A percentile compares a stretch with the other conserved stretches of the same genome.
Evolutionary conservation across 1,139 yeast species (phyloP).

Genomic region (Pichia kudriavzevii): DNA sequence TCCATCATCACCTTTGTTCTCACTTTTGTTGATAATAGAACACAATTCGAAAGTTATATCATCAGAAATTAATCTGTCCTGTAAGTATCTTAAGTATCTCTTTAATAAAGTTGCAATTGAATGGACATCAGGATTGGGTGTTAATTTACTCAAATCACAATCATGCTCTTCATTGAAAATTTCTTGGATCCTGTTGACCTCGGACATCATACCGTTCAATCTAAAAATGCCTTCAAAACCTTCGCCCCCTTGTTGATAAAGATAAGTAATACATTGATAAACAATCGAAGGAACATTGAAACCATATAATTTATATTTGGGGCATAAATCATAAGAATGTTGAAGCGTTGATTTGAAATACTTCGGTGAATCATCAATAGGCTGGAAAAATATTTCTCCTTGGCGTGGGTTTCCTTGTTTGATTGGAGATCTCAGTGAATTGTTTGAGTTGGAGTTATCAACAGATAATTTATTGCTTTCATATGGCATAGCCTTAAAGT

Average conservation of each 20-base stretch:
- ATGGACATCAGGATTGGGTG: conserved; percentile 28
- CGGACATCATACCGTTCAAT: conserved; percentile 80
- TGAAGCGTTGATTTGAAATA: conserved; percentile 60
- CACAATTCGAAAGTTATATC: conserved; percentile 23
- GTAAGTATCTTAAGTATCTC: conserved; percentile 27
- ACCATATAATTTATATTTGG: conserved; percentile 25
- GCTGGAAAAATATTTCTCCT: conserved; percentile 19
- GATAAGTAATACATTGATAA: conserved; percentile 65
- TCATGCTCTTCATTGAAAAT: conserved; percentile 54
- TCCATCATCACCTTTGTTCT: conserved; percentile 4
- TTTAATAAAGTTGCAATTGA: conserved; percentile 30
- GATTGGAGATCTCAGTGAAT: conserved; percentile 8
- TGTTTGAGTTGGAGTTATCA: conserved; percentile 7
- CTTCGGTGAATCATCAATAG: conserved; percentile 19
- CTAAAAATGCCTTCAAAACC: conserved; percentile 89
- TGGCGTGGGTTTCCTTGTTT: conserved; percentile 4
- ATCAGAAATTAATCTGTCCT: conserved; percentile 25
- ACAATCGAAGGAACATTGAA: conserved; percentile 64
- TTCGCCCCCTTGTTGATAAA: conserved; percentile 61
- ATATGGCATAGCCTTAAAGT: conserved; percentile 28
- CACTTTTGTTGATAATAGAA: conserved; percentile 17
- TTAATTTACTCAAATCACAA: conserved; percentile 42
- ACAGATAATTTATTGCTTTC: conserved; percentile 16
- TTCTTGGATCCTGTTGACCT: conserved; percentile 66
- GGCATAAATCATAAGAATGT: conserved; percentile 45